These are phyloP conservation scores for Pythium phragmiticola DNA, from an alignment of 352 stramenopile genomes.

Conservation along the genomic window DNA sequence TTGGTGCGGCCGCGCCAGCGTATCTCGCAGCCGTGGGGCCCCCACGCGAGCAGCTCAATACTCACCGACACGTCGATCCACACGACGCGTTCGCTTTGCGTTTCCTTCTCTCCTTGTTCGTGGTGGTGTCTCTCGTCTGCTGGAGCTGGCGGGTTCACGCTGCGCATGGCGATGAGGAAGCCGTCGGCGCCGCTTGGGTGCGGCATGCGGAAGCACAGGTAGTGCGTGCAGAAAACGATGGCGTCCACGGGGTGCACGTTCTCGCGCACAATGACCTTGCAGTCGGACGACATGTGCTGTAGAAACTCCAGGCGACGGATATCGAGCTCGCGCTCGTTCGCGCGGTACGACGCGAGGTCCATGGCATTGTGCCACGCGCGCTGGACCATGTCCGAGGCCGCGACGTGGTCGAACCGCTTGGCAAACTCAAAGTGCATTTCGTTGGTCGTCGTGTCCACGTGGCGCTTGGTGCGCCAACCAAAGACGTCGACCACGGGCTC, in stretches of 20 bases:
- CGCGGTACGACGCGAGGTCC: conserved; percentile 26
- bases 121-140: no score
- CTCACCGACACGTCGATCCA: conserved; percentile 36
- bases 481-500: conserved; percentile 30
- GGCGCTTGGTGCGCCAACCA: conserved; percentile 35
- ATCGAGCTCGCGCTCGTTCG: conserved; percentile 17
- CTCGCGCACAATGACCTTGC: conserved; percentile 36
- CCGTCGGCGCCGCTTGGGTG: conserved; percentile 6
- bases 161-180: conserved; percentile 34
- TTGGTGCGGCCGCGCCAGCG: conserved; percentile 28
- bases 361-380: conserved; percentile 32
- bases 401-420: conserved; percentile 34
- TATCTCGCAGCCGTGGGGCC: conserved; percentile 2
- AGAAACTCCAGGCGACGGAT: conserved; percentile 38
- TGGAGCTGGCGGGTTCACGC: conserved; percentile 28
- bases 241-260: conserved; percentile 31
- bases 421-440: conserved; percentile 44
- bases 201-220: conserved; percentile 30
- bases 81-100: conserved; percentile 25
- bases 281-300: conserved; percentile 31
- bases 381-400: conserved; percentile 23
- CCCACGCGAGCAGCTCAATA: conserved; percentile 29
- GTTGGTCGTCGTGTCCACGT: conserved; percentile 34
- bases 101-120: neutral
- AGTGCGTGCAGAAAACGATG: conserved; percentile 41